Evolutionary conservation across 306 rosid species (phyloP).

Genomic region (Quillaja saponaria): DNA sequence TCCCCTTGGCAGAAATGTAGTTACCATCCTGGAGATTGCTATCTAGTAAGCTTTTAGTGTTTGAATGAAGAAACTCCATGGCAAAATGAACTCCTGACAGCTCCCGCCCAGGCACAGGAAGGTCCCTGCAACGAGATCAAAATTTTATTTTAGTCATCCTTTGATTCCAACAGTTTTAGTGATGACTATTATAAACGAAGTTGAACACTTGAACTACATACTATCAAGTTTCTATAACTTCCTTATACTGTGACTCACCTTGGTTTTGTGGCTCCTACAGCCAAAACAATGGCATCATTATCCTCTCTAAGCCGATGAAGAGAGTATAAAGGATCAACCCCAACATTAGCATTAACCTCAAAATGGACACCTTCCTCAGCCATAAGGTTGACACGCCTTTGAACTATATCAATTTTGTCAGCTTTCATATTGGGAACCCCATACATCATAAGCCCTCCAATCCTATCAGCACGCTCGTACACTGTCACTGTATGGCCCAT

Average conservation of each 20-base stretch:
- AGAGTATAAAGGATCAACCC: conserved; percentile 69
- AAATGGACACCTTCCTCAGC: conserved; percentile 78
- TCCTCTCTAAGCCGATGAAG: conserved; percentile 70
- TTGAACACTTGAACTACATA: background rate
- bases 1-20: conserved; percentile 93
- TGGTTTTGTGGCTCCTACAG: conserved; percentile 97
- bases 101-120: conserved; percentile 93
- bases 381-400: conserved; percentile 90
- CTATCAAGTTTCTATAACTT: background rate
- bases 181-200: too few relatives aligned
- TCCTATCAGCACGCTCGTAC: conserved; percentile 60
- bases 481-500: conserved; percentile 80
- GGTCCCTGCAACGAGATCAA: conserved; percentile 63
- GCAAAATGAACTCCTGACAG: conserved; percentile 92
- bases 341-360: conserved; percentile 82
- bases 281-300: conserved; percentile 78
- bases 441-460: conserved; percentile 98
- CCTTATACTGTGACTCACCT: conserved; percentile 48
- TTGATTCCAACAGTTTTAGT: too few relatives aligned
- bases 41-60: conserved; percentile 97
- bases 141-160: conserved; percentile 12
- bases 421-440: conserved; percentile 99
- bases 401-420: conserved; percentile 73
- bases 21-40: conserved; percentile 78
- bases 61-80: conserved; percentile 94